Conservation (phyloP, 805 yeast genomes). For the Komagataella phaffii region DNA sequence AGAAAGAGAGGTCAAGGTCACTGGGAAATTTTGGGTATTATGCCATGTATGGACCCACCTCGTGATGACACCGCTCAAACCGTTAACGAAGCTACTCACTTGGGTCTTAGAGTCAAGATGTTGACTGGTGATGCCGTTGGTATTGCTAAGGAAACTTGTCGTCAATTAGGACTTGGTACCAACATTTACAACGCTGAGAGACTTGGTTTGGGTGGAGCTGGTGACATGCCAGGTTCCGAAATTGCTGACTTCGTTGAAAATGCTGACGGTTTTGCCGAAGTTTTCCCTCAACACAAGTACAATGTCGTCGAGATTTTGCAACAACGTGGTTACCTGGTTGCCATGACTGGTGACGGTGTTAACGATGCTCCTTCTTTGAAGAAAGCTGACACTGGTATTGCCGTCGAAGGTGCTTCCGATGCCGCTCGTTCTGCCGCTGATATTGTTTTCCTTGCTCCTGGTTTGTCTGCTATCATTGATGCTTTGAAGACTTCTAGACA, state of each 20-base stretch:
- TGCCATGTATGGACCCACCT: slow-evolving; percentile 99
- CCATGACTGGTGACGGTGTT: slow-evolving; percentile 99
- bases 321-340: slow-evolving; percentile 93
- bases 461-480: slow-evolving; percentile 90
- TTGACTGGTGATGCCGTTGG: slow-evolving; percentile 99
- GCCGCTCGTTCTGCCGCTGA: slow-evolving; percentile 97
- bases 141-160: slow-evolving; percentile 96
- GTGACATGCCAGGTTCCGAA: slow-evolving; percentile 95
- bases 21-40: slow-evolving; percentile 95
- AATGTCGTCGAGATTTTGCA: slow-evolving; percentile 92
- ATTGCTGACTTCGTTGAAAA: slow-evolving; percentile 95
- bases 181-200: slow-evolving; percentile 95
- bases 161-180: slow-evolving; percentile 94
- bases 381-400: slow-evolving; percentile 95
- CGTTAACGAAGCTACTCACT: slow-evolving; percentile 77
- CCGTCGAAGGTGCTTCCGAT: slow-evolving; percentile 96
- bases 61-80: slow-evolving; percentile 96
- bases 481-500: slow-evolving; percentile 91
- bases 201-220: slow-evolving; percentile 86
- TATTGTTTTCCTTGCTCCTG: slow-evolving; percentile 91
- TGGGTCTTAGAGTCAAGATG: slow-evolving; percentile 95
- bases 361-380: slow-evolving; percentile 95
- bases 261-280: slow-evolving; percentile 98
- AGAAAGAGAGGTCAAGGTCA: slow-evolving; percentile 97
- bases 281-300: slow-evolving; percentile 96